Evolutionary conservation across 2,329 filamentous ascomycete genomes (phyloP).

Genomic region (Boeremia lycopersici): DNA sequence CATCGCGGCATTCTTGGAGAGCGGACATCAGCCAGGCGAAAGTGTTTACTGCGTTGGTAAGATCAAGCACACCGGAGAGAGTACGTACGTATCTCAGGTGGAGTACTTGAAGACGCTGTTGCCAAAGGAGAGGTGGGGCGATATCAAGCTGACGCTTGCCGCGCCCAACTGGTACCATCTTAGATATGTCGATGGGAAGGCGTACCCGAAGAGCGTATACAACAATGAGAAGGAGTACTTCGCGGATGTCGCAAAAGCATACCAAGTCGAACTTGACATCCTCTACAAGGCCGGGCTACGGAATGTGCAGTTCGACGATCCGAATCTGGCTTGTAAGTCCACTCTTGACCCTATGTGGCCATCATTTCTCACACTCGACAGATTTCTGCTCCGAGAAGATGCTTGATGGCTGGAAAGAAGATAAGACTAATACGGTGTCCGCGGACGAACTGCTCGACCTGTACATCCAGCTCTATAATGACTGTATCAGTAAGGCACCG

Average conservation of each 20-base stretch:
- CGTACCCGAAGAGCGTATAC: conserved; percentile 50
- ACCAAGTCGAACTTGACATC: conserved; percentile 51
- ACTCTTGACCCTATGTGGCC: background rate
- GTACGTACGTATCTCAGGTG: conserved; percentile 62
- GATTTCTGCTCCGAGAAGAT: conserved; percentile 45
- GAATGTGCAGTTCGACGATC: conserved; percentile 53
- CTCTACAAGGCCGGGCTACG: conserved; percentile 52
- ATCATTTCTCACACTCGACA: background rate
- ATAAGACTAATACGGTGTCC: conserved; percentile 67
- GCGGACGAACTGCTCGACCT: conserved; percentile 72
- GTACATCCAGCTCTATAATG: conserved; percentile 77
- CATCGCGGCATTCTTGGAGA: conserved; percentile 64
- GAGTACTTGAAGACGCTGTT: conserved; percentile 63
- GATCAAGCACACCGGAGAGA: conserved; percentile 59
- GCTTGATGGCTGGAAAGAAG: conserved; percentile 53
- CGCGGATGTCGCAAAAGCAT: conserved; percentile 50
- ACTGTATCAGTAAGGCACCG: conserved; percentile 66
- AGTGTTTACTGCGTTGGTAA: conserved; percentile 62
- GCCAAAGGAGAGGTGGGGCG: conserved; percentile 63
- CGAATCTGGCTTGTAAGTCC: conserved; percentile 49
- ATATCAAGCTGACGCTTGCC: conserved; percentile 70
- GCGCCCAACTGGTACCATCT: conserved; percentile 72
- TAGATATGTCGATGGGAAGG: conserved; percentile 60
- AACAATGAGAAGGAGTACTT: conserved; percentile 52
- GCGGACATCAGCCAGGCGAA: conserved; percentile 60